Evolutionary conservation across 2,329 filamentous ascomycete genomes (phyloP), one percentile per base, ranked within the genome.

Genomic region (Diaporthe sp.): DNA sequence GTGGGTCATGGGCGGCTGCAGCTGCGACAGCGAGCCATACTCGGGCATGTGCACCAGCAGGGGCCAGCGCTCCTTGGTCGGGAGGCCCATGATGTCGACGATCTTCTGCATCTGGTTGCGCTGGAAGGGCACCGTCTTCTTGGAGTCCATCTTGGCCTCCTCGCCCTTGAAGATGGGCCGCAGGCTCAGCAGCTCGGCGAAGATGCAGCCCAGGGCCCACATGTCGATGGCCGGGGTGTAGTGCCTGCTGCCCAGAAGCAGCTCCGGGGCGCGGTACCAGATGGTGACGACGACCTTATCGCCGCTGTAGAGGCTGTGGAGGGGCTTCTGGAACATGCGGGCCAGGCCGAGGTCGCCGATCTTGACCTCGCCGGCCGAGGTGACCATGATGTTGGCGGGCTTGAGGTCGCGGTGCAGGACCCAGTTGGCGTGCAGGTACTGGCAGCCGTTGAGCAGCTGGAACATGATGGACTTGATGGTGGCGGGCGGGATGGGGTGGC

Each of bases 51-150:
- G 91, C 1, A 91, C 87, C 2, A 99, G 87, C 39, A 96, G 89
- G 0, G 96, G 95, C 97, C 97, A 99, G 37, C 92, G 91, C 68
- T 98, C 94, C 81, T 96, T 96, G 9, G 91, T 95, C 0, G 97
- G 97, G 78, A 98, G 87, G 42, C 97, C 97, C 87, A 99, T 93
- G 77, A 99, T 95, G 82, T 99, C 97, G 51, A 98, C 95, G 80
- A 99, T 99, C 85, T 98, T 98, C 82, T 97, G 95, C 96, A 99
- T 98, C 86, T 99, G 97, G 81, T 98, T 98, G 20, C 96, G 92
- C 84, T 99, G 97, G 80, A 99, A 99, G 0, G 97, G 97, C 0
- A 98, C 96, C 0, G 94, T 97, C 86, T 98, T 98, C 85, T 99
- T 99, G 80, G 91, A 94, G 84, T 99, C 97, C 94, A 98, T 98